These are phyloP conservation scores for Taxawa tesnikishii DNA, from an alignment of 2,329 filamentous ascomycete species.

Conservation along the genomic window DNA sequence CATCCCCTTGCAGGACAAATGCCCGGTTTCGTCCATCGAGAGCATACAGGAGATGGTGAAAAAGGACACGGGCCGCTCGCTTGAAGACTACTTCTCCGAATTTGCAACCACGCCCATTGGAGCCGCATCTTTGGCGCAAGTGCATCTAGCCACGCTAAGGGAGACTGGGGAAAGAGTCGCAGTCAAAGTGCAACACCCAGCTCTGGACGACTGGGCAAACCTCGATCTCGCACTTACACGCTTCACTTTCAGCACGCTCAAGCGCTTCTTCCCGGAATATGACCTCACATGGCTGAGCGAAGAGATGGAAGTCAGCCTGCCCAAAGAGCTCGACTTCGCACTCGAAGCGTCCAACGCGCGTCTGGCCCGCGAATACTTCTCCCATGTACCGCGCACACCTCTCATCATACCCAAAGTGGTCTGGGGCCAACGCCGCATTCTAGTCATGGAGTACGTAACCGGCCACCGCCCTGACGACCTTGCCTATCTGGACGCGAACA, in stretches of 20 bases:
- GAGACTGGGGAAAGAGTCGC: conserved; percentile 78
- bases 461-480: conserved; percentile 83
- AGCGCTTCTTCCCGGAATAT: conserved; percentile 92
- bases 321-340: conserved; percentile 81
- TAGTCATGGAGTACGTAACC: conserved; percentile 90
- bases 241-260: conserved; percentile 82
- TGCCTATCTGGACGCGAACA: conserved; percentile 68
- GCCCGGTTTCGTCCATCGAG: conserved; percentile 79
- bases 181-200: conserved; percentile 92
- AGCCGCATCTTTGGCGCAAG: conserved; percentile 86
- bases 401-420: conserved; percentile 81
- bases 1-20: conserved; percentile 89
- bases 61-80: conserved; percentile 63
- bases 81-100: conserved; percentile 75
- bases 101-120: conserved; percentile 76
- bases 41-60: conserved; percentile 81
- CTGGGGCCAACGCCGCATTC: conserved; percentile 76
- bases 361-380: conserved; percentile 70
- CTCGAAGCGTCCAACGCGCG: conserved; percentile 76
- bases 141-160: conserved; percentile 75
- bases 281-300: conserved; percentile 90
- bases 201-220: conserved; percentile 76
- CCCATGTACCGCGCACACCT: conserved; percentile 59
- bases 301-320: conserved; percentile 85
- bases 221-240: conserved; percentile 76